phyloP scores from a whole-genome alignment of 202 grass and related monocot genomes.

The Panicum virgatum region DNA sequence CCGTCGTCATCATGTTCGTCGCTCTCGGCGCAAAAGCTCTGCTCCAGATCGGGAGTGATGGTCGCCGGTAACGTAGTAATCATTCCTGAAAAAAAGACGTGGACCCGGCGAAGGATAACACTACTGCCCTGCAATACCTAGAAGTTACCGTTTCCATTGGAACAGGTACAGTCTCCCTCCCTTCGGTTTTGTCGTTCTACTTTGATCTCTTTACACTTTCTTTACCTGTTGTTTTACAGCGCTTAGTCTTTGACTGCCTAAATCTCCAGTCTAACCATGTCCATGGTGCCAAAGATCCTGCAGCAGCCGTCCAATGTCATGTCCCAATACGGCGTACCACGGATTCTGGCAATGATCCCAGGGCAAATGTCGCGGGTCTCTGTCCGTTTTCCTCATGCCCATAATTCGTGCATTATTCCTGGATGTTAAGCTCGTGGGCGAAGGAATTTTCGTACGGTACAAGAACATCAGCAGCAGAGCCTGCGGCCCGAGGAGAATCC shows the following conservation, averaged over 20 bases:
- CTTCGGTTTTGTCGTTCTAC: neutral
- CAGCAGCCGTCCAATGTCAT: neutral
- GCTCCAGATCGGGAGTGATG: conserved; percentile 38
- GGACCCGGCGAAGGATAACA: conserved; percentile 3
- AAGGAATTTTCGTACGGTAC: conserved; percentile 43
- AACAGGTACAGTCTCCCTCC: conserved; percentile 8
- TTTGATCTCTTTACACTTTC: conserved; percentile 48
- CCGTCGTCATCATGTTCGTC: conserved; percentile 30
- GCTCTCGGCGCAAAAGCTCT: conserved; percentile 10
- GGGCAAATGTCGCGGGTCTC: conserved; percentile 1
- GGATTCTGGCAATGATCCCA: conserved; percentile 1
- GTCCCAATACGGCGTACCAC: neutral
- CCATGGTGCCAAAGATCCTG: neutral
- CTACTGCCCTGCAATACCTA: neutral
- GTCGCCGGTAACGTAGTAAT: conserved; percentile 6
- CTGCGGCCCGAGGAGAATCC: conserved; percentile 25
- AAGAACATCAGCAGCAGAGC: neutral
- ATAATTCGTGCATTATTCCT: conserved; percentile 37
- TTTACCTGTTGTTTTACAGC: conserved; percentile 37
- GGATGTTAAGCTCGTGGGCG: conserved; percentile 27
- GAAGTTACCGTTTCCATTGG: conserved; percentile 29
- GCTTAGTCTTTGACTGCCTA: conserved; percentile 33
- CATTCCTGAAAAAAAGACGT: conserved; percentile 18
- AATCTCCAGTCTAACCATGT: conserved; percentile 7
- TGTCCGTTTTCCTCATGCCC: conserved; percentile 1